phyloP scores from a whole-genome alignment of 2,329 filamentous ascomycete species.

The Bertia moriformis region DNA sequence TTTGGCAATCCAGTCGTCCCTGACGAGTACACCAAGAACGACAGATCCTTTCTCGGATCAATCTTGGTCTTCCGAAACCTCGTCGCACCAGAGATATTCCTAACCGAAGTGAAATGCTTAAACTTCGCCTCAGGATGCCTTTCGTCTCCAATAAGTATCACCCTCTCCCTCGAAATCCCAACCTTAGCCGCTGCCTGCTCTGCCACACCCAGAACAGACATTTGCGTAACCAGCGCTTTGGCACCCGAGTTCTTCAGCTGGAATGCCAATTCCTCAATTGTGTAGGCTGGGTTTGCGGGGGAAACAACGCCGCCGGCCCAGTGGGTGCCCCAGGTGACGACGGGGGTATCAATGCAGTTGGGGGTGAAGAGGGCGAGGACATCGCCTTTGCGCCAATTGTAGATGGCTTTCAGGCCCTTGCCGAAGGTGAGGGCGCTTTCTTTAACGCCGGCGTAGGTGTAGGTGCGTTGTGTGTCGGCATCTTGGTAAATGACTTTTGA shows the following conservation, averaged over 20 bases:
- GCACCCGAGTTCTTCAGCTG: constrained; percentile 70
- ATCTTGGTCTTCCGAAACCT: constrained; percentile 46
- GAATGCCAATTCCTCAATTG: constrained; percentile 66
- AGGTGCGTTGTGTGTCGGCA: constrained; percentile 41
- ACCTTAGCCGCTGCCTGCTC: constrained; percentile 52
- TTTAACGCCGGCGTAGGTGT: constrained; percentile 58
- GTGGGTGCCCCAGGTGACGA: constrained; percentile 61
- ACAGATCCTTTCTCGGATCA: constrained; percentile 57
- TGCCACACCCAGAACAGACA: constrained; percentile 48
- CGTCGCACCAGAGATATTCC: constrained; percentile 43
- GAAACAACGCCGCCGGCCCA: constrained; percentile 74
- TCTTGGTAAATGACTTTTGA: constrained; percentile 68
- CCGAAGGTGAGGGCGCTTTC: constrained; percentile 61
- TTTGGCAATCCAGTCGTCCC: constrained; percentile 87
- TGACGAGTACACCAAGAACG: constrained; percentile 76
- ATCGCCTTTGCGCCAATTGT: constrained; percentile 71
- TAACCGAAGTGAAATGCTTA: constrained; percentile 61
- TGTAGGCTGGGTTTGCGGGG: constrained; percentile 84
- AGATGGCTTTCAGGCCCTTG: constrained; percentile 58
- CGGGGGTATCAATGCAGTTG: constrained; percentile 72
- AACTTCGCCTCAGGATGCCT: constrained; percentile 40
- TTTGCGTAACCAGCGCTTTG: constrained; percentile 62
- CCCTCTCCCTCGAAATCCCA: constrained; percentile 56
- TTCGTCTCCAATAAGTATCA: constrained; percentile 63
- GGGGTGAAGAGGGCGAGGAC: constrained; percentile 71